phyloP scores from a whole-genome alignment of 768 basidiomycete species.

The Sutorius australiensis region DNA sequence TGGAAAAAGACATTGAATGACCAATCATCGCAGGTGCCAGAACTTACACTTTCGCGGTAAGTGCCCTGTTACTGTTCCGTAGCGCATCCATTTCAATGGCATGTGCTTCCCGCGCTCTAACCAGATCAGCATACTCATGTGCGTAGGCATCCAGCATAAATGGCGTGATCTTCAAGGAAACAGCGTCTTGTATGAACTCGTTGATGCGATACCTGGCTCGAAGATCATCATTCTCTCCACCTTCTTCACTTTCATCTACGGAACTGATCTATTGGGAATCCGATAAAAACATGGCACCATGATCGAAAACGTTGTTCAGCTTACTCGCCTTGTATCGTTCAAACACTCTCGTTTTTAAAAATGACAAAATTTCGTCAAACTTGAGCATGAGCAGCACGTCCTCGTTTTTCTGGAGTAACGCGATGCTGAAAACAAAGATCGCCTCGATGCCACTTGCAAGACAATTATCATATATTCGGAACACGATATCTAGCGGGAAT shows the following conservation, averaged over 20 bases:
- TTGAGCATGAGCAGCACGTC: constrained; percentile 71
- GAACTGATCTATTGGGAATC: constrained; percentile 25
- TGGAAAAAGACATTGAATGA: constrained; percentile 30
- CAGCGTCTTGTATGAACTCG: constrained; percentile 84
- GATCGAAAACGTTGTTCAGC: neutral
- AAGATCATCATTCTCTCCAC: constrained; percentile 11
- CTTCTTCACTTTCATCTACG: constrained; percentile 26
- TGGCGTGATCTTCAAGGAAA: constrained; percentile 82
- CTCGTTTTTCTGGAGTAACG: constrained; percentile 86
- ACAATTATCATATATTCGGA: constrained; percentile 94
- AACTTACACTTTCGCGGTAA: constrained; percentile 78
- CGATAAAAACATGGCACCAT: neutral
- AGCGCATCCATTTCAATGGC: constrained; percentile 80
- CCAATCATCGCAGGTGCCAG: neutral
- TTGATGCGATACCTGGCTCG: constrained; percentile 58
- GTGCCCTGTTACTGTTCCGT: constrained; percentile 69
- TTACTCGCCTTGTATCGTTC: constrained; percentile 69
- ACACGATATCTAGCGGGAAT: constrained; percentile 91
- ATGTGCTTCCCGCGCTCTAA: constrained; percentile 77
- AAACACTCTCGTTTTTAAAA: constrained; percentile 76
- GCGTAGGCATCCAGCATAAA: constrained; percentile 93
- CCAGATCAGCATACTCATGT: constrained; percentile 81
- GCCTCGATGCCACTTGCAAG: constrained; percentile 97
- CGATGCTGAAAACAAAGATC: constrained; percentile 91
- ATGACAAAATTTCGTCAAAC: constrained; percentile 87